Percentiles rank a stretch among this genome's conserved stretches.
phyloP scores from a whole-genome alignment of 148 eudicot species.

The Chenopodium suecicum region DNA sequence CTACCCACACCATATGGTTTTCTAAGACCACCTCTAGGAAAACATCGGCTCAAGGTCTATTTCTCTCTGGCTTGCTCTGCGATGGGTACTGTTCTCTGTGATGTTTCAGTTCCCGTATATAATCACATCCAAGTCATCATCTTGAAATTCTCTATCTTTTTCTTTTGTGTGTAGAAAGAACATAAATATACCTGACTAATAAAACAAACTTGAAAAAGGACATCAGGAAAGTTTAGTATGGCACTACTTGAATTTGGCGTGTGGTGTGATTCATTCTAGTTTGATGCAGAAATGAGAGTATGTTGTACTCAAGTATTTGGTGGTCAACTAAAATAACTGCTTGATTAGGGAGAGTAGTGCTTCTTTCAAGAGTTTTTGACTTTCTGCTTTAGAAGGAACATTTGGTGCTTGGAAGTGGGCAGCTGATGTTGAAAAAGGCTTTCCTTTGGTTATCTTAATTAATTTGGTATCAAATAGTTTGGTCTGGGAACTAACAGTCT shows the following conservation, averaged over 20 bases:
- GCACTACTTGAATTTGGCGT: not conserved
- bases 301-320: not conserved
- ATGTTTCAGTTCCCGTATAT: not conserved
- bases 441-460: not conserved
- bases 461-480: not conserved
- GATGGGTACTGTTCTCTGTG: not conserved
- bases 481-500: not conserved
- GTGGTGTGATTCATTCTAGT: not conserved
- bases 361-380: not conserved
- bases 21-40: slow-evolving; percentile 90
- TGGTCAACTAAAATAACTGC: not conserved
- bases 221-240: not conserved
- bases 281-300: not conserved
- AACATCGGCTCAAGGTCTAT: slow-evolving; percentile 89
- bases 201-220: not conserved
- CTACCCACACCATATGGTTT: slow-evolving; percentile 94
- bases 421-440: too few relatives aligned
- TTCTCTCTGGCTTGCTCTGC: slow-evolving; percentile 16
- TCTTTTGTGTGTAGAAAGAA: not conserved
- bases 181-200: not conserved
- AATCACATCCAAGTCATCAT: not conserved
- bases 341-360: not conserved
- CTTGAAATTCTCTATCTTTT: not conserved
- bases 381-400: not conserved
- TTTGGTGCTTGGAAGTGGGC: too few relatives aligned